Base-by-base conservation (phyloP, 2,329 filamentous ascomycete species). In the Tolypocladium tropicale region DNA sequence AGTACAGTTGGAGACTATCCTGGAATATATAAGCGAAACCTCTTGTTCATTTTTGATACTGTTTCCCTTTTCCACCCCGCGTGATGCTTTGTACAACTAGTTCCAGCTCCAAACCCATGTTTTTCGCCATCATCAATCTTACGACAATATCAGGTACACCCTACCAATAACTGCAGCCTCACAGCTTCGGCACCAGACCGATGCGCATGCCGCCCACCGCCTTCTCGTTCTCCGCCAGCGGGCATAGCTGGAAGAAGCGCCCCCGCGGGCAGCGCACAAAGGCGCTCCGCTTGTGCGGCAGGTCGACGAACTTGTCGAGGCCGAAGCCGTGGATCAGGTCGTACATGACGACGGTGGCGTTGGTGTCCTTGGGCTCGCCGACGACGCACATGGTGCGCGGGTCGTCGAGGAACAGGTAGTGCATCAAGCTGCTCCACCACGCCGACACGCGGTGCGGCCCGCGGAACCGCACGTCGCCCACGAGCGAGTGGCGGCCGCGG, bases 291-390 rank as follows among this genome's bases (percentile, higher is more conserved):
- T 90, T 89, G 63, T 89, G 82, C 5, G 85, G 84, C 59, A 90
- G 70, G 62, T 90, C 87, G 59, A 89, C 81, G 58, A 88, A 82
- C 70, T 88, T 88, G 62, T 88, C 83, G 39, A 90, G 75, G 7
- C 83, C 82, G 63, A 90, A 85, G 1, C 88, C 88, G 63, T 89
- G 85, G 53, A 85, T 82, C 55, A 89, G 80, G 63, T 92, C 88
- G 68, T 91, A 91, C 59, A 84, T 82, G 57, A 91, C 74, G 16
- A 91, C 84, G 0, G 83, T 86, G 32, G 76, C 79, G 63, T 87
- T 88, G 5, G 83, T 87, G 57, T 81, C 83, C 67, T 87, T 86
- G 36, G 89, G 88, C 73, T 93, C 89, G 58, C 85, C 85, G 9
- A 84, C 79, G 10, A 83, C 77, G 58, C 72, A 71, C 66, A 68